Conservation (phyloP, 129 eudicot genomes). For the Sambucus nigra region DNA sequence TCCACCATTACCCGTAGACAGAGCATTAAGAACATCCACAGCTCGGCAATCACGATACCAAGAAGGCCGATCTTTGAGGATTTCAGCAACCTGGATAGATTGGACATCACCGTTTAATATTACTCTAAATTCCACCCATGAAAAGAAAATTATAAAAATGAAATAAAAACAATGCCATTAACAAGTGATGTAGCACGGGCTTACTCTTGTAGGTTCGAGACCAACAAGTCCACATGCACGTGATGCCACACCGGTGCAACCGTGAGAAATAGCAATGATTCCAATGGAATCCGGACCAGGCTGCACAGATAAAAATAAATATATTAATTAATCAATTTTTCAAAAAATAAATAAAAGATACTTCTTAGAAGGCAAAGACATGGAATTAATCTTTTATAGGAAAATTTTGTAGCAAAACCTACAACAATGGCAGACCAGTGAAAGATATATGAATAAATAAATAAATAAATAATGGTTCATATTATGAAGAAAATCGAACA, state of each 20-base stretch:
- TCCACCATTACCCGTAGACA: slow-evolving; percentile 85
- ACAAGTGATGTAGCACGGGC: slow-evolving; percentile 6
- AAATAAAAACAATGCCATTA: neutral
- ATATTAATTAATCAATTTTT: neutral
- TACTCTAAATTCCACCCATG: neutral
- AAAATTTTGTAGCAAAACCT: neutral
- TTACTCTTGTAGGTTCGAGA: slow-evolving; percentile 85
- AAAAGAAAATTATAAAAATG: too few species aligned
- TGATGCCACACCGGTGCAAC: slow-evolving; percentile 95
- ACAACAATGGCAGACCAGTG: neutral
- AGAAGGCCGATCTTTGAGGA: slow-evolving; percentile 85
- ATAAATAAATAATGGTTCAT: too few species aligned
- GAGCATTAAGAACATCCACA: slow-evolving; percentile 66
- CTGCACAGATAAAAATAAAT: slow-evolving; percentile 28
- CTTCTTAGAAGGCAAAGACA: neutral
- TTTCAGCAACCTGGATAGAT: slow-evolving; percentile 62
- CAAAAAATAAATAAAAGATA: neutral
- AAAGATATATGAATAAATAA: neutral
- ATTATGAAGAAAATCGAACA: too few species aligned
- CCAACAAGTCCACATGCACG: slow-evolving; percentile 98
- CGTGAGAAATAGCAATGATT: slow-evolving; percentile 97
- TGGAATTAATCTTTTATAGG: too few species aligned
- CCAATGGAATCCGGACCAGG: slow-evolving; percentile 99
- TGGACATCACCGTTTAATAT: neutral
- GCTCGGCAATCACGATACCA: slow-evolving; percentile 96